Evolutionary conservation across 2,329 filamentous ascomycete genomes (phyloP).

Genomic region (Aspergillus ustus): DNA sequence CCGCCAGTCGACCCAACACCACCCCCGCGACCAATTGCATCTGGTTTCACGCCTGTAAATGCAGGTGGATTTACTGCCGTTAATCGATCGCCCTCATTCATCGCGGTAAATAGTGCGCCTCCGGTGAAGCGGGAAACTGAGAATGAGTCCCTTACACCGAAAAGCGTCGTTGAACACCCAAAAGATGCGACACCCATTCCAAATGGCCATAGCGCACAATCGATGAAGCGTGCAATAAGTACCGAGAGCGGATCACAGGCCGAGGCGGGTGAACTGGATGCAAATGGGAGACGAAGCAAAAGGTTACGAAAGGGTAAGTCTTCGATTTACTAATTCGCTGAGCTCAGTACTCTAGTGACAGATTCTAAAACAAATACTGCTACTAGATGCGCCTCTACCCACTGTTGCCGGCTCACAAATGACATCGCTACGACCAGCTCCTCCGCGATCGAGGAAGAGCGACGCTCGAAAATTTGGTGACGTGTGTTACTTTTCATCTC

Average conservation of each 20-base stretch:
- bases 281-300: constrained; percentile 82
- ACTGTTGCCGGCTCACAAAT: constrained; percentile 96
- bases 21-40: constrained; percentile 45
- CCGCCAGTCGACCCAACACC: constrained; percentile 44
- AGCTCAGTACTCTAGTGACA: background rate
- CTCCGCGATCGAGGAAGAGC: constrained; percentile 60
- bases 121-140: constrained; percentile 58
- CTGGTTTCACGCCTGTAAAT: constrained; percentile 77
- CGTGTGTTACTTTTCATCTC: constrained; percentile 42
- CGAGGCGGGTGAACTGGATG: constrained; percentile 62
- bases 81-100: constrained; percentile 55
- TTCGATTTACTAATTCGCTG: constrained; percentile 24
- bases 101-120: constrained; percentile 45
- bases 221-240: constrained; percentile 78
- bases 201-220: constrained; percentile 58
- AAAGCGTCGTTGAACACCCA: constrained; percentile 66
- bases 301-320: constrained; percentile 79
- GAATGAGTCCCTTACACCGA: constrained; percentile 62
- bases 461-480: constrained; percentile 63
- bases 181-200: constrained; percentile 62
- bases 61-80: constrained; percentile 62
- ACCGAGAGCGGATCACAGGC: constrained; percentile 54
- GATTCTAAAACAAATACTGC: constrained; percentile 2
- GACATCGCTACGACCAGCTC: constrained; percentile 85
- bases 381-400: constrained; percentile 59